phyloP scores from a whole-genome alignment of 2,329 filamentous ascomycete species.

The Colletotrichum higginsianum region DNA sequence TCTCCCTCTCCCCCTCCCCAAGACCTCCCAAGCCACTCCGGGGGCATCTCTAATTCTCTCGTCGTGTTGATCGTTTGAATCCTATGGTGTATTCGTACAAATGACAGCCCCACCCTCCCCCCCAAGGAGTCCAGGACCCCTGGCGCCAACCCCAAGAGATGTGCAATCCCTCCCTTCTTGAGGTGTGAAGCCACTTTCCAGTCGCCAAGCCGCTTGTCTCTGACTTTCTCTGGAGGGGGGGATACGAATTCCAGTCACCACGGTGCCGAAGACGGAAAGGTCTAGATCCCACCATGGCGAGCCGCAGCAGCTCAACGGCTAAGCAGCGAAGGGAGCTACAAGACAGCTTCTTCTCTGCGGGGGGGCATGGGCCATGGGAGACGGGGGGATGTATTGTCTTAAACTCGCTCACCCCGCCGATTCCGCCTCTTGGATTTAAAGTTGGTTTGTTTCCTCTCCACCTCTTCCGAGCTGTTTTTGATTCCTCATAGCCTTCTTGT shows the following conservation, averaged over 20 bases:
- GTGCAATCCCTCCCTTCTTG: not conserved
- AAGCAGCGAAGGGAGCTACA: constrained; percentile 5
- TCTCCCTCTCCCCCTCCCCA: too few relatives aligned
- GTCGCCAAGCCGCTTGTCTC: not conserved
- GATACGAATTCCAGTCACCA: not conserved
- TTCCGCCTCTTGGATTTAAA: too few relatives aligned
- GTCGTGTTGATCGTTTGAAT: constrained; percentile 9
- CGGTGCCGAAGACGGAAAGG: not conserved
- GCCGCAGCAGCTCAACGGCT: constrained; percentile 6
- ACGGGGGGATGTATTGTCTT: not conserved
- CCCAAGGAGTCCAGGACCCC: constrained; percentile 5
- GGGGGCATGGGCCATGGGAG: not conserved
- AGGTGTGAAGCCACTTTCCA: too few relatives aligned
- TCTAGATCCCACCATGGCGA: not conserved
- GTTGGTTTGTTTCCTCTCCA: not conserved
- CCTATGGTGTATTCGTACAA: too few relatives aligned
- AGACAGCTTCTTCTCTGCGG: not conserved
- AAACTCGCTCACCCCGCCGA: constrained; percentile 9
- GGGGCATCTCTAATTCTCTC: not conserved
- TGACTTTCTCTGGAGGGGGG: not conserved
- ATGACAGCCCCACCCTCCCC: constrained; percentile 3
- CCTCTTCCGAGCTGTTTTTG: too few relatives aligned
- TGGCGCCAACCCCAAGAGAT: constrained; percentile 1
- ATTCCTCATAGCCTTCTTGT: too few relatives aligned
- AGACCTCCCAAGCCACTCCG: not conserved